Evolutionary conservation across 2,329 filamentous ascomycete species (phyloP), one percentile per base, ranked within the genome.

Genomic region (Talaromyces pinophilus): DNA sequence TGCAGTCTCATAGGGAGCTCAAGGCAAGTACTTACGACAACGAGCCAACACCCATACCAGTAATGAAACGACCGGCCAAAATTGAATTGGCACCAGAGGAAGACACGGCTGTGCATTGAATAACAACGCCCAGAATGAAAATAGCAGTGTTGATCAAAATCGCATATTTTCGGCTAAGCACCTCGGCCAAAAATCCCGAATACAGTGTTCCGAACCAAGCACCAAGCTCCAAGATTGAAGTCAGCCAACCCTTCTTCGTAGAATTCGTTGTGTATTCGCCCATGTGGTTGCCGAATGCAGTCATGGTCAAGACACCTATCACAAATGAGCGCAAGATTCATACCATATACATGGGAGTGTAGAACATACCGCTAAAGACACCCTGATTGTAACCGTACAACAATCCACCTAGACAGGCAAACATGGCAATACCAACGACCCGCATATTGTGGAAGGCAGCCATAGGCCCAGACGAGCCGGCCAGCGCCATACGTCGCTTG

Each of bases 131-230:
- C 40, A 91, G 82, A 17, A 92, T 77, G 64, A 92, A 67, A 15
- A 67, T 61, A 19, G 25, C 66, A 2, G 66, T 67, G 19, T 64
- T 67, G 30, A 68, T 28, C 60, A 68, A 19, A 60, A 66, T 88
- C 6, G 86, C 85, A 69, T 89, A 88, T 75, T 92, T 92, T 57
- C 91, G 84, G 1, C 88, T 90, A 60, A 88, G 75, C 3, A 84
- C 81, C 73, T 93, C 90, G 19, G 90, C 90, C n/a, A 92, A 76
- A 72, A 90, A 90, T 1, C 90, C 88, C 2, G 87, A 90, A 48
- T 90, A 82, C 2, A 93, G 77, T 0, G 88, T 86, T 44, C 91
- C 91, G n/a, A 92, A 74, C 90, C 90, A 93, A 52, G 90, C 90
- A 62, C 90, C 90, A 1, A 93, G 84, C 74, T 92, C 90, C 30